Evolutionary conservation across 352 stramenopile genomes (phyloP).

Genomic region (Phytophthora ohioensis): DNA sequence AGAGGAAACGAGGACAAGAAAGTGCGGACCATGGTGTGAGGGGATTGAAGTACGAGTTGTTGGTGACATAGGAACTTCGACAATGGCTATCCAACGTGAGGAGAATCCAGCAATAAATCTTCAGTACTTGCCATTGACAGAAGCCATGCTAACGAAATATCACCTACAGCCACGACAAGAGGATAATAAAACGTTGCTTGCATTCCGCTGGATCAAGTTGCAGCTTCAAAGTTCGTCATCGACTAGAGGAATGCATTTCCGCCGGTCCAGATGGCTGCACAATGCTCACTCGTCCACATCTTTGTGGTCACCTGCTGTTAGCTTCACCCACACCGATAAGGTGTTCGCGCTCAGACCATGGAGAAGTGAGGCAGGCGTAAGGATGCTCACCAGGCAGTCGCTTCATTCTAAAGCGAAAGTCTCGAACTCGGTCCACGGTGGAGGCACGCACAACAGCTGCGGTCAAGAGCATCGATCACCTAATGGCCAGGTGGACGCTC

Average conservation of each 20-base stretch:
- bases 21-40: slow-evolving; percentile 4
- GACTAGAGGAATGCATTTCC: slow-evolving; percentile 34
- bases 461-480: not conserved
- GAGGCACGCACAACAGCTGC: not conserved
- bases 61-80: slow-evolving; percentile 3
- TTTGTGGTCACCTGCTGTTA: slow-evolving; percentile 17
- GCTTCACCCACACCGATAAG: not conserved
- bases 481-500: too few relatives aligned
- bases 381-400: too few relatives aligned
- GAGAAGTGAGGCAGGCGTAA: not conserved
- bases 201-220: not conserved
- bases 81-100: not conserved
- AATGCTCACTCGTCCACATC: slow-evolving; percentile 6
- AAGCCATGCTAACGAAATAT: not conserved
- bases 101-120: not conserved
- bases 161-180: slow-evolving; percentile 1
- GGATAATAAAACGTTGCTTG: slow-evolving; percentile 6
- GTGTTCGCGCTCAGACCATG: slow-evolving; percentile 1
- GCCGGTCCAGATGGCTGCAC: slow-evolving; percentile 30
- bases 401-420: too few relatives aligned
- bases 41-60: not conserved
- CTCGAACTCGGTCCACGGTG: too few relatives aligned
- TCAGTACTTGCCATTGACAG: not conserved
- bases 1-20: not conserved
- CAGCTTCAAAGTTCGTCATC: not conserved